Evolutionary conservation across 1,284 basidiomycete species (phyloP).

Genomic region (Coniferiporia sulphurascens): DNA sequence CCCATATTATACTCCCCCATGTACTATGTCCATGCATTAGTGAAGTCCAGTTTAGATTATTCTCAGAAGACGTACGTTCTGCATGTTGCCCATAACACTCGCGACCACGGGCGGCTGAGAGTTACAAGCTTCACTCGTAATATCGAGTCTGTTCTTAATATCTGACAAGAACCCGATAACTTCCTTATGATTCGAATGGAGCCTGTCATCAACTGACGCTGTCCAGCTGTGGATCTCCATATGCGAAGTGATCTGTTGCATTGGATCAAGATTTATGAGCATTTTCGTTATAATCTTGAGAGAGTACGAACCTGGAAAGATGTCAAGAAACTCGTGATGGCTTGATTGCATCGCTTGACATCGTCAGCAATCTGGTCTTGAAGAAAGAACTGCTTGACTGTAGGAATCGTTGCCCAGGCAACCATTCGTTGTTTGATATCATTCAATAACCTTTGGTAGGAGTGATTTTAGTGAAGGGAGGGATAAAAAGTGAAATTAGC

Average conservation of each 20-base stretch:
- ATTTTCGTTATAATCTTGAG: neutral
- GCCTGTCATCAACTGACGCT: slow-evolving; percentile 32
- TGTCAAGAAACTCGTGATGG: slow-evolving; percentile 37
- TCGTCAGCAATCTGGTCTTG: slow-evolving; percentile 40
- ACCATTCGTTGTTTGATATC: slow-evolving; percentile 35
- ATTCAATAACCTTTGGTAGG: slow-evolving; percentile 31
- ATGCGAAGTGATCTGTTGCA: slow-evolving; percentile 37
- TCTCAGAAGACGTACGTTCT: slow-evolving; percentile 30
- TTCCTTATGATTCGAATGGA: slow-evolving; percentile 38
- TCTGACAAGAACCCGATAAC: slow-evolving; percentile 39
- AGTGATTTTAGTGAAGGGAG: neutral
- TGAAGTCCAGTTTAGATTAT: neutral
- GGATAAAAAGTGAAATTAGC: slow-evolving; percentile 11
- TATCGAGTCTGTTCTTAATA: slow-evolving; percentile 35
- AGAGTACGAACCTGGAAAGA: slow-evolving; percentile 35
- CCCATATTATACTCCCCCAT: slow-evolving; percentile 33
- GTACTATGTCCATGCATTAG: slow-evolving; percentile 23
- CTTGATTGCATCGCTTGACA: slow-evolving; percentile 37
- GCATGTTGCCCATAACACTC: slow-evolving; percentile 40
- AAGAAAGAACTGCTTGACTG: slow-evolving; percentile 37
- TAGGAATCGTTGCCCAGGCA: slow-evolving; percentile 35
- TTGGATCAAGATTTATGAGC: neutral
- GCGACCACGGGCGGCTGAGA: slow-evolving; percentile 34
- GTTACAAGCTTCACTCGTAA: slow-evolving; percentile 29
- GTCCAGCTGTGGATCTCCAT: slow-evolving; percentile 47